Base-by-base conservation (phyloP, 768 basidiomycete genomes). In the Hypsizygus marmoreus region DNA sequence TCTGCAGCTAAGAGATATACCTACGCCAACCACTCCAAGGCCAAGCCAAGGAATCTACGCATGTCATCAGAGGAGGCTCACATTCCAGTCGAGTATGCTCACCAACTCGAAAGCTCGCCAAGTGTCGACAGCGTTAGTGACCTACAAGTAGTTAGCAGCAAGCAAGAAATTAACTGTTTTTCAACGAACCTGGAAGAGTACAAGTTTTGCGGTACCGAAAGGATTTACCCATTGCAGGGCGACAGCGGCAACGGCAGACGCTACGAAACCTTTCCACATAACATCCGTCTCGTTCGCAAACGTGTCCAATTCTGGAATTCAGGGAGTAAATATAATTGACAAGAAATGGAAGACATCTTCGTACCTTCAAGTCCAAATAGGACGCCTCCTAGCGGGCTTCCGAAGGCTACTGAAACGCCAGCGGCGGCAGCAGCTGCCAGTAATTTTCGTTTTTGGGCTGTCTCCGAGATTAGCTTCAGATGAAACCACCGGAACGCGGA, bases 261-360 rank as follows among this genome's bases (percentile, higher is more conserved):
- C 91, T 43, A 91, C 91, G 60, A 95, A 95, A n/a, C 85, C 89
- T 45, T 82, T 75, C 86, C 86, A 88, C 76, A 88, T 81, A 22
- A 88, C 86, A 53, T 91, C 88, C 2, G 83, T 82, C 49, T 85
- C 84, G 54, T 78, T 81, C 13, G 82, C 77, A 57, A 85, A 84
- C 1, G 80, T 77, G 53, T 85, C 84, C 13, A 87, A 66, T 59
- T 87, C 84, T 81, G 46, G n/a, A n/a, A n/a, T n/a, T n/a, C n/a
- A n/a, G n/a, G n/a, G n/a, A n/a, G n/a, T 30, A 16, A 8, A 38
- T 34, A 24, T 28, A 29, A 22, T 13, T 32, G 9, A 40, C 26
- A 23, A 9, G 0, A 4, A 12, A 32, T 33, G 10, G 9, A 10
- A 40, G 40, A 17, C 6, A 14, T 6, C 5, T 12, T 34, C 53